phyloP scores from a whole-genome alignment of 257 asterid genomes.

The Solanum habrochaites region DNA sequence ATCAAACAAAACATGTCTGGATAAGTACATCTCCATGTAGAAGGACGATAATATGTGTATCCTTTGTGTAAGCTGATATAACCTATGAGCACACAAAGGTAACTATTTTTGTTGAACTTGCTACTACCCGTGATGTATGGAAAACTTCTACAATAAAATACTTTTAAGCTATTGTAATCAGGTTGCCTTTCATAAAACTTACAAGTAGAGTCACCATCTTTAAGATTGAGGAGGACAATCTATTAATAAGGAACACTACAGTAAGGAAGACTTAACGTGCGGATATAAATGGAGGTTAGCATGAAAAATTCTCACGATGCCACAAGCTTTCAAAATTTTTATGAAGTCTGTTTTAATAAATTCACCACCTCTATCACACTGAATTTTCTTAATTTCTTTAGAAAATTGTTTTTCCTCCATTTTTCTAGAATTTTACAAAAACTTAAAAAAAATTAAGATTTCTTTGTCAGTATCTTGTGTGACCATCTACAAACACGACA shows the following conservation, averaged over 20 bases:
- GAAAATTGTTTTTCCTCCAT: not conserved
- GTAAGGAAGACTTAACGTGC: not conserved
- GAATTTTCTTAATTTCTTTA: not conserved
- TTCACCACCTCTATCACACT: not conserved
- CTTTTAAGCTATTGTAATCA: not conserved
- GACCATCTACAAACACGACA: not conserved
- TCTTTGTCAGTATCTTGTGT: not conserved
- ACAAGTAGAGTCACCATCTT: too few species aligned
- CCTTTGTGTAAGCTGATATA: too few species aligned
- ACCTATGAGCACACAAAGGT: not conserved
- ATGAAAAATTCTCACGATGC: not conserved
- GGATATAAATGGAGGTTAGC: not conserved
- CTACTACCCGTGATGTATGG: not conserved
- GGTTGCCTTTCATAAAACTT: not conserved
- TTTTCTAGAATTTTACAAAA: not conserved
- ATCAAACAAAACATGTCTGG: not conserved
- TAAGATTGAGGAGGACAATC: not conserved
- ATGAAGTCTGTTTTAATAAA: not conserved
- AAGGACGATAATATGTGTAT: not conserved
- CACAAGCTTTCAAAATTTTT: not conserved
- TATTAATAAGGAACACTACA: not conserved
- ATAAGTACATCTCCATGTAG: not conserved
- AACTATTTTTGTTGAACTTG: not conserved
- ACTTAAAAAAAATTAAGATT: too few species aligned
- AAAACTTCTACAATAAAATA: not conserved